A percentile compares a stretch with the other conserved stretches of the same genome.
Conservation (phyloP, 306 rosid species). For the Aeschynomene evenia region DNA sequence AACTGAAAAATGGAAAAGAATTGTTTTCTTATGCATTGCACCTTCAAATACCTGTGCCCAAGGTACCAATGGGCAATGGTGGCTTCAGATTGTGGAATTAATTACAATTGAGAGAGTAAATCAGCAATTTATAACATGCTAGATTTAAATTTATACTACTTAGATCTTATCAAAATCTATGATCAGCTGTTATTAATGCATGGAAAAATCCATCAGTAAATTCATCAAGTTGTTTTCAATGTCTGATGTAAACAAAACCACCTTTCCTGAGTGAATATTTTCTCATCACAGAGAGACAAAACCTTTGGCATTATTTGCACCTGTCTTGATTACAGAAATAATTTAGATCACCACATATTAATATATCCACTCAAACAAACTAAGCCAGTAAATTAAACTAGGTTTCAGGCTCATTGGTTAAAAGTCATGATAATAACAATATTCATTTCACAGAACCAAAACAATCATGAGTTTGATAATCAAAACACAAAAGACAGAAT, state of each 20-base stretch:
- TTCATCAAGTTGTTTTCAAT: background rate
- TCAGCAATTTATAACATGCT: background rate
- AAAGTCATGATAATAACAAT: background rate
- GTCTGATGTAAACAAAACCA: background rate
- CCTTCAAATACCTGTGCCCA: background rate
- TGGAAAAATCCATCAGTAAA: background rate
- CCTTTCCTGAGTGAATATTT: background rate
- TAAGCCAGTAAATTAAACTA: background rate
- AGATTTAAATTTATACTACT: background rate
- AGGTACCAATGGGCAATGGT: background rate
- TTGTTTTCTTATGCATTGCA: too few relatives aligned
- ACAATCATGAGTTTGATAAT: too few relatives aligned
- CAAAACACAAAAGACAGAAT: background rate
- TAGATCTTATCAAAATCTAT: background rate
- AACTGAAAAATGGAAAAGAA: too few relatives aligned
- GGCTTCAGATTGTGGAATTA: background rate
- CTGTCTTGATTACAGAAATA: background rate
- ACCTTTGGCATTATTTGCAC: too few relatives aligned
- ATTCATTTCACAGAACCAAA: background rate
- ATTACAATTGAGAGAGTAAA: background rate
- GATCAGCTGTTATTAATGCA: background rate
- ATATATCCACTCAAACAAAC: background rate
- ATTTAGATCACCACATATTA: background rate
- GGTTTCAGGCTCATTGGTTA: background rate
- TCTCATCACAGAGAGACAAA: background rate